Conservation (phyloP, 2,329 filamentous ascomycete genomes). For the Diplodia mutila region DNA sequence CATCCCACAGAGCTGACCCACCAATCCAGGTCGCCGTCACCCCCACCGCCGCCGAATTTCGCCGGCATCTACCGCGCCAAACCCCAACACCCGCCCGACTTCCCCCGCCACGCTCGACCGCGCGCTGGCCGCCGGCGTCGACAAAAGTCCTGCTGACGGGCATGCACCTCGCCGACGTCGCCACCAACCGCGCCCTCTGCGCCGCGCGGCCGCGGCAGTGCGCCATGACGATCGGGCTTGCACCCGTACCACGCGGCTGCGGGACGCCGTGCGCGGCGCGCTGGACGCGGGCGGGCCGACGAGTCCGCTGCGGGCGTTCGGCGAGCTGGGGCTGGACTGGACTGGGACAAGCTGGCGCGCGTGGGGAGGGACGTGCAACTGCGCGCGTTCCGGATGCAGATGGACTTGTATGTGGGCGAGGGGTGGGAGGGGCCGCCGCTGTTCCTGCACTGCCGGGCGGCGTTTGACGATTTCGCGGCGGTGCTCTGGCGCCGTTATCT, state of each 20-base stretch:
- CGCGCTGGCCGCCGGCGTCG: slow-evolving; percentile 47
- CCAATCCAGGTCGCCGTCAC: slow-evolving; percentile 38
- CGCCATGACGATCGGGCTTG: slow-evolving; percentile 53
- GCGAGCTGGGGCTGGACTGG: slow-evolving; percentile 57
- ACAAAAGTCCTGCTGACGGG: slow-evolving; percentile 45
- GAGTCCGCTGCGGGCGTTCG: slow-evolving; percentile 49
- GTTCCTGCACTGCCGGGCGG: slow-evolving; percentile 49
- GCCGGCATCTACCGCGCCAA: slow-evolving; percentile 57
- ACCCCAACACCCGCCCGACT: slow-evolving; percentile 53
- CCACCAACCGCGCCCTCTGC: slow-evolving; percentile 33
- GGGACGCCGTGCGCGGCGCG: slow-evolving; percentile 34
- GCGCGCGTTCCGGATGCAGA: slow-evolving; percentile 47
- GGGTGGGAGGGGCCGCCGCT: slow-evolving; percentile 45
- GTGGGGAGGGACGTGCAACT: slow-evolving; percentile 50
- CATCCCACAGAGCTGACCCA: neutral
- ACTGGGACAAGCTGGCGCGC: slow-evolving; percentile 50
- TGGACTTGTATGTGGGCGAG: slow-evolving; percentile 43
- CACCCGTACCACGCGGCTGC: slow-evolving; percentile 57
- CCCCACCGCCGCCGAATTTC: slow-evolving; percentile 48
- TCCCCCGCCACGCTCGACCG: slow-evolving; percentile 49
- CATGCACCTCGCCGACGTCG: slow-evolving; percentile 49
- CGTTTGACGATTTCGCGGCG: slow-evolving; percentile 48
- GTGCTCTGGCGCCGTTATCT: slow-evolving; percentile 50
- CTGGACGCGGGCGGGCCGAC: slow-evolving; percentile 26
- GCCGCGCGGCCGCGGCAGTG: slow-evolving; percentile 33